Base-by-base conservation (phyloP, 306 rosid genomes). In the Glycine tomentella region DNA sequence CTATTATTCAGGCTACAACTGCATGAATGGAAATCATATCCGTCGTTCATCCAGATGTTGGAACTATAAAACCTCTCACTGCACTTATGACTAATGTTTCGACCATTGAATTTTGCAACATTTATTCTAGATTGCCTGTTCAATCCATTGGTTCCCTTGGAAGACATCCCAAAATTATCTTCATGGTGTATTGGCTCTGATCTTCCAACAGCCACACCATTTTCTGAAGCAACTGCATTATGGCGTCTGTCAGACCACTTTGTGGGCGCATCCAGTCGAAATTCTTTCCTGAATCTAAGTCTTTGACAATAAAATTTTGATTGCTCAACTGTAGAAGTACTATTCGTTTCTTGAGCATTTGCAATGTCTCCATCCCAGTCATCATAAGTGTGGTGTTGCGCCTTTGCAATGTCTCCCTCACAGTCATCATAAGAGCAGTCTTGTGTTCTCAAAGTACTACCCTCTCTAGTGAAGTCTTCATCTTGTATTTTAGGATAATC, bases 221-320 rank as follows among this genome's bases (percentile, higher is more conserved):
- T 81, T 72, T 95, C 97, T 64, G 93, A 85, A 85, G 80, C 89
- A 89, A 84, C 86, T 69, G 89, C 81, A 84, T 64, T 77, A 80
- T 33, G 64, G 86, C 89, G 84, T 76, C 92, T 84, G 86, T 92
- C 98, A 49, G 93, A 80, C 98, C 98, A 90, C 90, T 92, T 92
- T 82, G 84, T 73, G 64, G 91, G 85, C 61, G 77, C 73, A 80
- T 92, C 97, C 48, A 34, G 77, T 57, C 86, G 99, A 87, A 71
- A 86, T 79, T 93, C 97, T 81, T 91, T 90, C 87, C 84, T 80
- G 76, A 76, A 79, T 86, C 90, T 91, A 62, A 15, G 86, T 83
- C 89, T 92, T 75, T 87, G 82, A 58, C 87, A 87, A 64, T 96
- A 84, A 77, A 72, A 76, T 71, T 80, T 90, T 77, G 93, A 86